These are phyloP conservation scores for Blastocystis sp. DNA, from an alignment of 352 stramenopile genomes.

Conservation along the genomic window DNA sequence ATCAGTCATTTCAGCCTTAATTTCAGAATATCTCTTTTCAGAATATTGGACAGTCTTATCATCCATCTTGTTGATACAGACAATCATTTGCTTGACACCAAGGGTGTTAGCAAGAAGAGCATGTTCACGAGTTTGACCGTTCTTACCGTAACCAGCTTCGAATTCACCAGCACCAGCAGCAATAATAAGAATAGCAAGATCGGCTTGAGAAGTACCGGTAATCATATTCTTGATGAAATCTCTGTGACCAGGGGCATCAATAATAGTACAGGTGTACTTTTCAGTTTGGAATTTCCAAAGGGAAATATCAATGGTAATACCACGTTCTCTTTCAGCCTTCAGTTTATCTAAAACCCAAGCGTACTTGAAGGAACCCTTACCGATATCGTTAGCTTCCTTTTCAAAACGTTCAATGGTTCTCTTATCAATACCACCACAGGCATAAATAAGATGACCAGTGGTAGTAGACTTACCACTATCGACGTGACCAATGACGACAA, in stretches of 20 bases:
- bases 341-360: slow-evolving; percentile 93
- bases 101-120: slow-evolving; percentile 80
- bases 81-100: slow-evolving; percentile 89
- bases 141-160: slow-evolving; percentile 75
- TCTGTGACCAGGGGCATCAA: slow-evolving; percentile 84
- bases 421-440: slow-evolving; percentile 90
- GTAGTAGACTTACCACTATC: slow-evolving; percentile 83
- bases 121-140: slow-evolving; percentile 80
- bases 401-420: slow-evolving; percentile 94
- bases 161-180: slow-evolving; percentile 70
- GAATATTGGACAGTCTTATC: slow-evolving; percentile 71
- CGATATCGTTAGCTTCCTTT: slow-evolving; percentile 78
- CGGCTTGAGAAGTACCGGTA: slow-evolving; percentile 84
- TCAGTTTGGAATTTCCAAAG: slow-evolving; percentile 87
- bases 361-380: slow-evolving; percentile 94
- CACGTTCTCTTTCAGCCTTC: slow-evolving; percentile 84
- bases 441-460: slow-evolving; percentile 93
- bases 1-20: slow-evolving; percentile 66
- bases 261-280: slow-evolving; percentile 86
- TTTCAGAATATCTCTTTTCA: slow-evolving; percentile 72
- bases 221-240: slow-evolving; percentile 99
- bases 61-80: slow-evolving; percentile 97
- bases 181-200: slow-evolving; percentile 82
- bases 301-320: slow-evolving; percentile 90
- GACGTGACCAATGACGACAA: slow-evolving; percentile 48